Evolutionary conservation across 2,329 filamentous ascomycete species (phyloP).

Genomic region (Aureobasidium zeae): DNA sequence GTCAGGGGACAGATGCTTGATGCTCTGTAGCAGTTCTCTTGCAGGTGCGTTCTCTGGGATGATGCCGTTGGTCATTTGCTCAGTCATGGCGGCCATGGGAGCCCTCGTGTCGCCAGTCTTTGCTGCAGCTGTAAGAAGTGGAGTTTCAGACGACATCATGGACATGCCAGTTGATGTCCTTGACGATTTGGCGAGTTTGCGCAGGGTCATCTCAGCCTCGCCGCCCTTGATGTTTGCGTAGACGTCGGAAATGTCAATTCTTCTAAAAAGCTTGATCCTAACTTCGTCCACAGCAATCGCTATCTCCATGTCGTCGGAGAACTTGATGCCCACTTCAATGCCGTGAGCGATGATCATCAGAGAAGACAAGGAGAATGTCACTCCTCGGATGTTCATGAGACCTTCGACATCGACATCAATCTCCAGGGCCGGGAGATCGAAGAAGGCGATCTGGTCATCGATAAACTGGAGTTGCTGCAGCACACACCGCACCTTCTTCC

Average conservation of each 20-base stretch:
- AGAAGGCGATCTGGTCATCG: constrained; percentile 42
- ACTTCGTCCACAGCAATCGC: constrained; percentile 44
- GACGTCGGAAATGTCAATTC: constrained; percentile 44
- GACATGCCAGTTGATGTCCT: constrained; percentile 32
- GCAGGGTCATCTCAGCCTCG: constrained; percentile 44
- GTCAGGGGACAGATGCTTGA: constrained; percentile 38
- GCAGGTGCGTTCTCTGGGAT: constrained; percentile 31
- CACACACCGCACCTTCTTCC: constrained; percentile 29
- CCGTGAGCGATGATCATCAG: constrained; percentile 44
- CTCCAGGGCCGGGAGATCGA: constrained; percentile 43
- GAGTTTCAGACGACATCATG: constrained; percentile 37
- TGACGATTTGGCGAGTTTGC: constrained; percentile 29
- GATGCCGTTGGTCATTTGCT: constrained; percentile 34
- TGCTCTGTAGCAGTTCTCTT: constrained; percentile 30
- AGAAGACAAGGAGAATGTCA: constrained; percentile 43
- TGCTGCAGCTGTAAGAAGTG: constrained; percentile 38
- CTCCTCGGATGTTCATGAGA: constrained; percentile 43
- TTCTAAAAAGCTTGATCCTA: constrained; percentile 39
- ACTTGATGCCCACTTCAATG: constrained; percentile 45
- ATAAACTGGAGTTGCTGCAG: constrained; percentile 41
- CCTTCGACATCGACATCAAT: constrained; percentile 47
- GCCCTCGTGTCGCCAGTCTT: constrained; percentile 18
- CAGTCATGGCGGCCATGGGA: constrained; percentile 14
- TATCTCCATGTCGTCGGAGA: constrained; percentile 45
- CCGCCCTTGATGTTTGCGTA: constrained; percentile 48